Percentiles rank a stretch among this genome's conserved stretches.
Evolutionary conservation across 805 yeast species (phyloP).

Genomic region (Schwanniomyces yamadae): DNA sequence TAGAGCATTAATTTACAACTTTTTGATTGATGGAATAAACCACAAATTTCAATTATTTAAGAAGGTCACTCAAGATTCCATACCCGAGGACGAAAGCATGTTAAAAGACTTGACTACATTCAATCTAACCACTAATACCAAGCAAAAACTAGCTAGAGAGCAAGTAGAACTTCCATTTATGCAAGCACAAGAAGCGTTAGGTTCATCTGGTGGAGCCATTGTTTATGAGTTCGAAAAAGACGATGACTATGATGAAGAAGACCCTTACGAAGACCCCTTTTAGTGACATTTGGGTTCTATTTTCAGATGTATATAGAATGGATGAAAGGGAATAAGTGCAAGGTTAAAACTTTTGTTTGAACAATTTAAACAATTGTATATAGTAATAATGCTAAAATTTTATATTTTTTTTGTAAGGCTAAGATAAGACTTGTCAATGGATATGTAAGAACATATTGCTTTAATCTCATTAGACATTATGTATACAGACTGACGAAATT

Average conservation of each 20-base stretch:
- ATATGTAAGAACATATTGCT: too few relatives aligned
- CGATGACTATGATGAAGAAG: conserved; percentile 97
- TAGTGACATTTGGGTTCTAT: too few relatives aligned
- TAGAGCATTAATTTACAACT: conserved; percentile 59
- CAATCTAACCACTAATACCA: conserved; percentile 71
- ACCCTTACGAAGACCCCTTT: conserved; percentile 95
- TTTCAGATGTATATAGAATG: too few relatives aligned
- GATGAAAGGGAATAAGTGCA: too few relatives aligned
- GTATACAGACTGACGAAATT: too few relatives aligned
- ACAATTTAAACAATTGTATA: too few relatives aligned
- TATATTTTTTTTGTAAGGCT: too few relatives aligned
- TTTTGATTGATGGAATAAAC: conserved; percentile 46
- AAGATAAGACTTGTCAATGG: too few relatives aligned
- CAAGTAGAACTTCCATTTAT: conserved; percentile 88
- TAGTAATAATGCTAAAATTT: too few relatives aligned
- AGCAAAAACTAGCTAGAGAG: conserved; percentile 75
- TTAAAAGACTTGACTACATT: conserved; percentile 82
- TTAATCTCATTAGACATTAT: too few relatives aligned
- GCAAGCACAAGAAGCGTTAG: conserved; percentile 75
- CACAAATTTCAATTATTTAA: conserved; percentile 41
- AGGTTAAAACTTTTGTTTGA: too few relatives aligned
- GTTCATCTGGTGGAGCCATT: conserved; percentile 79
- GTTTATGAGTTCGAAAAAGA: conserved; percentile 95
- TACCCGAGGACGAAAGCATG: conserved; percentile 55
- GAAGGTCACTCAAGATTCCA: conserved; percentile 20